Evolutionary conservation across 1,139 yeast species (phyloP), one percentile per base, ranked within the genome.

Genomic region (Magnusiomyces tetraspermus): DNA sequence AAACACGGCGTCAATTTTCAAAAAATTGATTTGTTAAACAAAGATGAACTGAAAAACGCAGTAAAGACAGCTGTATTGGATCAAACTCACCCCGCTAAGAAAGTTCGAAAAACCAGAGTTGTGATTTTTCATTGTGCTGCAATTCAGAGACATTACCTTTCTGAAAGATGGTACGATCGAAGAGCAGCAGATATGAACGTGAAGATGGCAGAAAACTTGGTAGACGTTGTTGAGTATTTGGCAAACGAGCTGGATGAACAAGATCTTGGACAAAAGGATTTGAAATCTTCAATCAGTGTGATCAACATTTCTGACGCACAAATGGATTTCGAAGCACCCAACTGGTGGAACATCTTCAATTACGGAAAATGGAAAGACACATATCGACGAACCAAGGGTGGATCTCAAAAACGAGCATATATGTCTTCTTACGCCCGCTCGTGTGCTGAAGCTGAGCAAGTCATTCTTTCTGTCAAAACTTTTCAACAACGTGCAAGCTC

Each of bases 341-440:
- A 47, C 21, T 59, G 59, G 57, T 57, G 58, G 59, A 51, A 60
- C 50, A 46, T 53, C 43, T 57, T 61, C 59, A 45, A 53, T 26
- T 57, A 22, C 52, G 51, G 6, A 40, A 8, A 30, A 2, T 54
- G 57, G 57, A 38, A 53, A 51, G 38, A 44, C 44, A 26, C 53
- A 41, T 17, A 43, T 46, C 3, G 30, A 33, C 26, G 52, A 41
- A 26, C 53, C 45, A n/a, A 47, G 36, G 37, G 24, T 19, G 23
- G 40, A 13, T 11, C 24, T 38, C 36, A 33, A 22, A 17, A 38
- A 3, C 36, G 45, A 11, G 49, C 36, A 8, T 60, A 58, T 17
- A 56, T 63, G 45, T 61, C 63, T 44, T 54, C 58, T 26, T 64
- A 61, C 49, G 64, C 66, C 3, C 59, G 62, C 59, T 61, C 59